Conservation (phyloP, 2,329 filamentous ascomycete genomes). For the Paraphaeosphaeria minitans region DNA sequence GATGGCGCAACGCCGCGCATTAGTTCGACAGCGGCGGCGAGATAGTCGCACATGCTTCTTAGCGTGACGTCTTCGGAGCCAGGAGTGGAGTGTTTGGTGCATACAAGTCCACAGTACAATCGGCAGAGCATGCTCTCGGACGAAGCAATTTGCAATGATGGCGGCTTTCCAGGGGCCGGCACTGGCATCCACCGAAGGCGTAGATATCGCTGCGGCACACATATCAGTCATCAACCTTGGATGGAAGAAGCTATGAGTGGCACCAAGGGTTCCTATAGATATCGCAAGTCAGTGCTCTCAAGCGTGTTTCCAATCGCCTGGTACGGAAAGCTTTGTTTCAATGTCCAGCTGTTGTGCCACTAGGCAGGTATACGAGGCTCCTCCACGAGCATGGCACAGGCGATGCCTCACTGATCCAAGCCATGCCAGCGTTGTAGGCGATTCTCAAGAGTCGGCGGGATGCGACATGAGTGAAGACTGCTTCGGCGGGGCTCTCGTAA, state of each 20-base stretch:
- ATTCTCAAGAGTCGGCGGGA: background rate
- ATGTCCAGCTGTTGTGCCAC: background rate
- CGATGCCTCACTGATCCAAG: background rate
- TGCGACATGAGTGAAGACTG: background rate
- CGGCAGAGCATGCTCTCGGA: background rate
- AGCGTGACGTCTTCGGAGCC: slow-evolving; percentile 1
- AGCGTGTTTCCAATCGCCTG: slow-evolving; percentile 4
- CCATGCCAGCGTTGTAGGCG: background rate
- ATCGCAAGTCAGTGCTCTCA: background rate
- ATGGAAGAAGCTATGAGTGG: background rate
- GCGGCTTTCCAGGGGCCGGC: background rate
- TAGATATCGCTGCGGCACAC: background rate
- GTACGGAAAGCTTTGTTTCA: background rate
- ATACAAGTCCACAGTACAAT: background rate
- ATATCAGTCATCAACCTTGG: background rate
- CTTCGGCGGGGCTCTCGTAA: background rate
- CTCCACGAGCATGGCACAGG: background rate
- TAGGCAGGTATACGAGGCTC: background rate
- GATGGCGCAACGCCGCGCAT: slow-evolving; percentile 5
- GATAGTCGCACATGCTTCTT: slow-evolving; percentile 3
- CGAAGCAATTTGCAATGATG: background rate
- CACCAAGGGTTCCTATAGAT: background rate
- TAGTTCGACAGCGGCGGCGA: slow-evolving; percentile 3
- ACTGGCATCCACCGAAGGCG: background rate
- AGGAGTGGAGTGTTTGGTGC: background rate